A percentile compares a stretch with the other conserved stretches of the same genome.
Evolutionary conservation across 78 protist genomes (phyloP).

Genomic region (Emiliania huxleyi): DNA sequence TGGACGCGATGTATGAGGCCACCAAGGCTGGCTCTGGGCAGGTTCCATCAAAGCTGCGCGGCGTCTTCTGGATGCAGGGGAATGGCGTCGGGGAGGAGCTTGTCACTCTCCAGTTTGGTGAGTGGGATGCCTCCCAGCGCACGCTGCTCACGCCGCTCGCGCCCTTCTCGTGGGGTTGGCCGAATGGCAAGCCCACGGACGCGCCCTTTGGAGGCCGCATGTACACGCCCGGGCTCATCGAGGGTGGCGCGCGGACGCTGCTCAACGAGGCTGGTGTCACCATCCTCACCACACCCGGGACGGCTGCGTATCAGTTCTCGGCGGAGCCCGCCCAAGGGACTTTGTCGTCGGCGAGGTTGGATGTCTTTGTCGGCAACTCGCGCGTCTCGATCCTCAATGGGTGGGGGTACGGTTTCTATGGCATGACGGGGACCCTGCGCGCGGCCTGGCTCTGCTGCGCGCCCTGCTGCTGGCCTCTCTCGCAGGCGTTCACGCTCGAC

Average conservation of each 20-base stretch:
- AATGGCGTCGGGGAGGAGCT: background rate
- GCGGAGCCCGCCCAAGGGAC: no score
- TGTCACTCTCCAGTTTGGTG: background rate
- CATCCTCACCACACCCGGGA: background rate
- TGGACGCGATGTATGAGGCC: background rate
- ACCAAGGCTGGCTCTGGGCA: background rate
- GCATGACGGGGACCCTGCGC: background rate
- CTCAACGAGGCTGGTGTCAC: background rate
- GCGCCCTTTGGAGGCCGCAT: background rate
- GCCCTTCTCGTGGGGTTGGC: background rate
- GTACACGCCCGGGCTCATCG: background rate
- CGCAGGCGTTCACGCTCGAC: background rate
- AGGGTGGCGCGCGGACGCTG: background rate
- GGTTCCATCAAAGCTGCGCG: background rate
- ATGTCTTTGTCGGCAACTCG: background rate
- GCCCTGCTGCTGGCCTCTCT: background rate
- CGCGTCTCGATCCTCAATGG: background rate
- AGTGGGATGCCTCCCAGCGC: background rate
- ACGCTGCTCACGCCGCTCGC: background rate
- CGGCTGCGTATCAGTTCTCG: no score
- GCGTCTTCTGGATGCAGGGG: background rate
- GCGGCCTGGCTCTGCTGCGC: background rate
- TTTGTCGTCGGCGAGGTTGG: background rate
- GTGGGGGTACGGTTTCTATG: background rate
- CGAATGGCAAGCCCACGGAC: background rate